phyloP scores from a whole-genome alignment of 306 rosid species.

The Inga laurina region DNA sequence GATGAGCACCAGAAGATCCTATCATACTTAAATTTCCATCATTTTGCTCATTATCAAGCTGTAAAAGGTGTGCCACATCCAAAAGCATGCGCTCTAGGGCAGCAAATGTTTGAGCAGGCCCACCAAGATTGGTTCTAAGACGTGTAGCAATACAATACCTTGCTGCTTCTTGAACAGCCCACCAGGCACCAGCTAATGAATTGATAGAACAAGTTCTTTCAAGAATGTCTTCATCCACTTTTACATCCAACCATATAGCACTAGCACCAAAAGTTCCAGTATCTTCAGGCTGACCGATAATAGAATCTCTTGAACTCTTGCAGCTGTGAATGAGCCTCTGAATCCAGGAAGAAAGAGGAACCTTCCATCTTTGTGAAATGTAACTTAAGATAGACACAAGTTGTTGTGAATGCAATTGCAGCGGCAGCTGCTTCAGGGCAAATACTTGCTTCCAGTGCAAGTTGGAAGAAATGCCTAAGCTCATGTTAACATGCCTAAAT shows the following conservation, averaged over 20 bases:
- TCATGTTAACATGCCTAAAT: conserved; percentile 52
- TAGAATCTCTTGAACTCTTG: conserved; percentile 64
- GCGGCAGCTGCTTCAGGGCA: conserved; percentile 84
- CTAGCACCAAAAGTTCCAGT: conserved; percentile 50
- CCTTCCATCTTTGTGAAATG: conserved; percentile 96
- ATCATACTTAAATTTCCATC: conserved; percentile 93
- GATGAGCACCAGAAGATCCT: conserved; percentile 93
- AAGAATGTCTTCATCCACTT: conserved; percentile 78
- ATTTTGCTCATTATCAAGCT: conserved; percentile 83
- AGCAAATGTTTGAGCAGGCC: conserved; percentile 97
- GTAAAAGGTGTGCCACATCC: conserved; percentile 81
- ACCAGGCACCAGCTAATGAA: conserved; percentile 91
- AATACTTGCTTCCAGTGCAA: conserved; percentile 92
- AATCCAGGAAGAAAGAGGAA: conserved; percentile 92
- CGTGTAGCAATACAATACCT: conserved; percentile 85
- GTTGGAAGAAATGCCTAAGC: conserved; percentile 53
- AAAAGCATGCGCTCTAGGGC: conserved; percentile 94
- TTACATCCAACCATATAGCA: conserved; percentile 69
- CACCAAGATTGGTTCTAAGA: conserved; percentile 94
- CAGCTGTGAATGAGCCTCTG: conserved; percentile 84
- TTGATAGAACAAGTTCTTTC: conserved; percentile 73
- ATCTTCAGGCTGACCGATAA: conserved; percentile 69
- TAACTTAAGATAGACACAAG: conserved; percentile 88
- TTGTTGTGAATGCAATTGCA: conserved; percentile 80
- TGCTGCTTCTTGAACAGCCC: conserved; percentile 96